These are phyloP conservation scores for Candida mesenterica DNA, from an alignment of 1,139 yeast genomes.

Conservation along the genomic window DNA sequence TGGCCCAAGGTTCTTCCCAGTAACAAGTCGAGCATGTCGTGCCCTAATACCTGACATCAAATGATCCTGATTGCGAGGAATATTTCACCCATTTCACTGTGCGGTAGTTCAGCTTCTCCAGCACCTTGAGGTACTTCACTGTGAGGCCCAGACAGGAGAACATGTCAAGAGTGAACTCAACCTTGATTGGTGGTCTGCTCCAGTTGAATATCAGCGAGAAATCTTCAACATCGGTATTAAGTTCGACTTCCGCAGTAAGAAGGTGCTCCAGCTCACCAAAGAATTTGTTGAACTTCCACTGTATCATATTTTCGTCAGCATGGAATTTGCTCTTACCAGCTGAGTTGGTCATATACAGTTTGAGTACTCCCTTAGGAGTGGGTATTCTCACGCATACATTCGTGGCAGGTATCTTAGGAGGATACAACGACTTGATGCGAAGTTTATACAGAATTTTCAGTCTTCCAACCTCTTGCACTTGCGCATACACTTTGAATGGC, in stretches of 20 bases:
- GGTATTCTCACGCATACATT: constrained; percentile 67
- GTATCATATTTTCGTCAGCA: constrained; percentile 61
- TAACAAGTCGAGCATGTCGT: too few species aligned
- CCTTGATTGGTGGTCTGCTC: constrained; percentile 76
- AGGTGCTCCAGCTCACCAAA: constrained; percentile 65
- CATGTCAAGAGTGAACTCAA: constrained; percentile 72
- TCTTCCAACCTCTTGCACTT: constrained; percentile 52
- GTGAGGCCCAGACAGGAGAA: constrained; percentile 76
- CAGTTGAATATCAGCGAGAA: constrained; percentile 35
- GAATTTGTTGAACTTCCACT: constrained; percentile 72
- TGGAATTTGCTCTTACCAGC: constrained; percentile 69
- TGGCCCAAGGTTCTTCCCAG: too few species aligned
- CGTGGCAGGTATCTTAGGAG: constrained; percentile 61
- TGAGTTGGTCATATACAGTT: constrained; percentile 49
- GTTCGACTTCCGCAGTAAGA: constrained; percentile 51
- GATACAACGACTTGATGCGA: constrained; percentile 60
- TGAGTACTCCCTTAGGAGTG: constrained; percentile 61
- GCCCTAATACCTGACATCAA: constrained; percentile 72
- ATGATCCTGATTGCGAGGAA: constrained; percentile 70
- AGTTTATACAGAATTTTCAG: constrained; percentile 55
- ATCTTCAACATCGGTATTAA: constrained; percentile 21
- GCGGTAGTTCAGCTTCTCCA: constrained; percentile 61
- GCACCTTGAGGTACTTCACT: constrained; percentile 70
- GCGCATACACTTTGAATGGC: constrained; percentile 73
- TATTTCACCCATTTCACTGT: constrained; percentile 90